Base-by-base conservation (phyloP, 192 early-diverging fungal genomes). In the Coemansia sp. region DNA sequence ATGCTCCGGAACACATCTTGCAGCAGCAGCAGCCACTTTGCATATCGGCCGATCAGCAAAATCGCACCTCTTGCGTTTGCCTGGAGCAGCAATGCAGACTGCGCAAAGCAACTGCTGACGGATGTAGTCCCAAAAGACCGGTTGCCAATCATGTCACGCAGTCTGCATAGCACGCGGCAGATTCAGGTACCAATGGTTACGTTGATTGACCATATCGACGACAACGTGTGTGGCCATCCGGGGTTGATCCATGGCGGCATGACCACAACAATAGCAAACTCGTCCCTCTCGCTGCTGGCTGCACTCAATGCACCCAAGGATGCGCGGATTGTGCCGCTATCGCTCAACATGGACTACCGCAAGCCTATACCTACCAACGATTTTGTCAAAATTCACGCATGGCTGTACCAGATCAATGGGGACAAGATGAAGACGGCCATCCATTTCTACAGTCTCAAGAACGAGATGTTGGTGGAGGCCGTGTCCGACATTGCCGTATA, bases 331-430 rank as follows among this genome's bases (percentile, higher is more conserved):
- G 59, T 58, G 5, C 49, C 67, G 40, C 36, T 19, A n/a, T 62
- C 78, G 60, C 62, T 81, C 22, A 81, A 76, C 56, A 81, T 81
- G 78, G 78, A 81, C 66, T 81, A 76, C 43, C 70, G 78, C 22
- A 69, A 42, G 26, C 78, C 78, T 26, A 73, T 81, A 36, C 61
- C 61, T 55, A 69, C 73, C 3, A 74, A 67, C 8, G 18, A 49
- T 4, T 81, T 76, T 76, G 71, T 81, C 63, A 81, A 81, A 58
- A 63, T 81, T 32, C 74, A 76, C 57, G 70, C 78, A 1, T 81
- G 78, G 78, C 43, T 76, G 21, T 81, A 76, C 59, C 54, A 61
- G 22, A 22, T 18, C 8, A 42, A 52, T 8, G 46, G 51, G 13
- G 49, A 45, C 8, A 6, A 36, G 12, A 15, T 73, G 15, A 48